Evolutionary conservation across 2,329 filamentous ascomycete genomes (phyloP).

Genomic region (Stachybotrys chartarum): DNA sequence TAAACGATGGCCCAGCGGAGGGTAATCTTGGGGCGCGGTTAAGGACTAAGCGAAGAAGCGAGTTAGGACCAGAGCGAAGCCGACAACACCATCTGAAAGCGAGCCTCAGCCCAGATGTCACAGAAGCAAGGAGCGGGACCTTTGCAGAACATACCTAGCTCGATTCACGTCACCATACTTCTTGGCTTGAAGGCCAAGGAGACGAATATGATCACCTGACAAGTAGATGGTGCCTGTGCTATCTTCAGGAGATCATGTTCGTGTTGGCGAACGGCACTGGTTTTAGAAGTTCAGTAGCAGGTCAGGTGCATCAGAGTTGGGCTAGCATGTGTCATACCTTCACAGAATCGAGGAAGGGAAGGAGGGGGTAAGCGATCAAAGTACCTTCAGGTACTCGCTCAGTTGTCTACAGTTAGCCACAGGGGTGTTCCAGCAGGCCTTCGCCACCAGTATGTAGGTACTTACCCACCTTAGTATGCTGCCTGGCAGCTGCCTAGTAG

Average conservation of each 20-base stretch:
- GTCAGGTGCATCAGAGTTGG: background rate
- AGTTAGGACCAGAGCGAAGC: background rate
- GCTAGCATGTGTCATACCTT: background rate
- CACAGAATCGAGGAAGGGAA: background rate
- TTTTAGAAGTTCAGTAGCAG: background rate
- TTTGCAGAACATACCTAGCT: background rate
- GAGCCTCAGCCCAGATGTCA: background rate
- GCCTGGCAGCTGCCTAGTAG: no score
- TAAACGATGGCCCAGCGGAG: no score
- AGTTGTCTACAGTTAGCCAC: no score
- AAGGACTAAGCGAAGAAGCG: no score
- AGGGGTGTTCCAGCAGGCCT: no score
- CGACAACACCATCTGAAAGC: background rate
- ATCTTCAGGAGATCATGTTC: no score
- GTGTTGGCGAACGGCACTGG: no score
- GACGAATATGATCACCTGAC: background rate
- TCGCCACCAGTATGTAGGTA: no score
- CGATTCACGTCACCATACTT: background rate
- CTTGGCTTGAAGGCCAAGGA: background rate
- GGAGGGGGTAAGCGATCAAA: no score
- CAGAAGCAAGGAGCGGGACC: background rate
- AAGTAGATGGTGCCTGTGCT: background rate
- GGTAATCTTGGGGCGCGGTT: no score
- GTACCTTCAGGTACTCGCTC: no score
- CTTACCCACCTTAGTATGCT: no score